Evolutionary conservation across 192 early-diverging fungal genomes (phyloP).

Genomic region (Umbelopsis sp.): DNA sequence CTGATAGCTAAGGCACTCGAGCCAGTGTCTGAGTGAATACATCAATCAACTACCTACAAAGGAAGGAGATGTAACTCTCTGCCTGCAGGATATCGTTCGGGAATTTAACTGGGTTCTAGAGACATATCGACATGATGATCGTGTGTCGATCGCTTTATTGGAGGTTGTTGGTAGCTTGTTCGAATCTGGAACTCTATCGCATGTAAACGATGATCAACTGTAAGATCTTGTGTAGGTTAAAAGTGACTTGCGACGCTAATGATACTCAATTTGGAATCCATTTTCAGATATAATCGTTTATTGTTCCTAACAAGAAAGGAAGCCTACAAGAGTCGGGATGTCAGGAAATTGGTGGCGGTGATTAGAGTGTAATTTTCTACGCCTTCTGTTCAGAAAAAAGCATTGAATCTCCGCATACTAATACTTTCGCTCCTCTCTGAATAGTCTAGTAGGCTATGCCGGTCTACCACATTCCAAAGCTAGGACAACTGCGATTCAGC

Average conservation of each 20-base stretch:
- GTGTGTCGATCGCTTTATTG: slow-evolving; percentile 67
- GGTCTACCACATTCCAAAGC: slow-evolving; percentile 48
- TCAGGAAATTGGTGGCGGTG: slow-evolving; percentile 63
- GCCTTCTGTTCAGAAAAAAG: slow-evolving; percentile 3
- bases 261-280: slow-evolving; percentile 21
- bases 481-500: slow-evolving; percentile 54
- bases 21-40: slow-evolving; percentile 63
- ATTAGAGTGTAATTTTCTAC: slow-evolving; percentile 63
- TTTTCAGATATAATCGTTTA: slow-evolving; percentile 1
- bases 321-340: slow-evolving; percentile 52
- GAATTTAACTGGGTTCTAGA: slow-evolving; percentile 46
- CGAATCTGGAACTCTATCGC: slow-evolving; percentile 47
- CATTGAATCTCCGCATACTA: neutral
- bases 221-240: slow-evolving; percentile 20
- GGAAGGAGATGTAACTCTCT: slow-evolving; percentile 14
- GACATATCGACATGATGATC: slow-evolving; percentile 54
- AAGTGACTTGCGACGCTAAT: slow-evolving; percentile 32
- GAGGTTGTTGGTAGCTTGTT: slow-evolving; percentile 71
- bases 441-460: slow-evolving; percentile 41
- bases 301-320: slow-evolving; percentile 41
- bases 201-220: slow-evolving; percentile 36
- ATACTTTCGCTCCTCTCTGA: neutral
- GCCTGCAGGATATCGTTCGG: slow-evolving; percentile 44
- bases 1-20: slow-evolving; percentile 65
- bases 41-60: slow-evolving; percentile 45